Evolutionary conservation across 2,329 filamentous ascomycete species (phyloP), one percentile per base, ranked within the genome.

Genomic region (Lecanoromycetidae sp.): DNA sequence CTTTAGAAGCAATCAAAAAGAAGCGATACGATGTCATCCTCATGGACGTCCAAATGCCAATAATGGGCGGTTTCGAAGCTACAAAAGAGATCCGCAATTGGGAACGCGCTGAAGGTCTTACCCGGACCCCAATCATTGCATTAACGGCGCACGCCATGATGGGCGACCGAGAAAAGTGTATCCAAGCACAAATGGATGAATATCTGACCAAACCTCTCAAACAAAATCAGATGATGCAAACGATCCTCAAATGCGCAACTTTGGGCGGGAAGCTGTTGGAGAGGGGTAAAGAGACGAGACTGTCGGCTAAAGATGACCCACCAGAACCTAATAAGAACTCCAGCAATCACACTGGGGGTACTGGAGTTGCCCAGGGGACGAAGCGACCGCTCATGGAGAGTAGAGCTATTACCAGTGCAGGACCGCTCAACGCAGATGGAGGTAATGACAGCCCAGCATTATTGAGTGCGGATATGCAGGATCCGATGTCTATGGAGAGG

Each of bases 1-100:
- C 91, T 1, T 80, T 96, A 12, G 84, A 95, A 60, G 81, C 84
- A n/a, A 80, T 95, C 57, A 88, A 93, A 72, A 79, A 82, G 62
- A 90, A 84, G 68, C 83, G 86, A 61, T 98, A 93, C 63, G 91
- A 98, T 63, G 86, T 94, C 52, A 91, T 98, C 54, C 75, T 98
- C 40, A 98, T 98, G 91, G 91, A 98, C 61, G 91, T 98, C 15
- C 91, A 96, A 63, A 98, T 98, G 91, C 91, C 91, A n/a, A 84
- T 96, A 59, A 96, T 96, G 88, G 91, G 91, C 61, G 91, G 91
- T 36, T 96, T 98, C 61, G 91, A 98, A 67, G 88, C 91, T 12
- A 98, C 91, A 4, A 85, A 81, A 56, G 94, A 94, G 71, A 98
- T 98, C 56, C 80, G 91, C 58, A 87, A 95, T 63, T 96, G 90